phyloP scores from a whole-genome alignment of 805 yeast genomes.

The Cyberlindnera euphorbiae region DNA sequence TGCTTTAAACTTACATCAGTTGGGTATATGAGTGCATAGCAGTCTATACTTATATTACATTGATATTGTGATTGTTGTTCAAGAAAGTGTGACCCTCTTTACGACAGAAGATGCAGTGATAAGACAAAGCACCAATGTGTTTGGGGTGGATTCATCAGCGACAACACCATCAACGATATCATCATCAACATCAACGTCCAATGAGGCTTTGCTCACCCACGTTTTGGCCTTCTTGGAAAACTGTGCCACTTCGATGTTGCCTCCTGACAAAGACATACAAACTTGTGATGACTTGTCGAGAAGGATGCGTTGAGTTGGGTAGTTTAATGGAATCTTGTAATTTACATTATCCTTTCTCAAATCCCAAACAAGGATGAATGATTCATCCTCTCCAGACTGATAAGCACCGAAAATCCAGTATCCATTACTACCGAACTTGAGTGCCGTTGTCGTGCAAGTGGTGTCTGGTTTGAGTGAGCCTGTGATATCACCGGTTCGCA shows the following conservation, averaged over 20 bases:
- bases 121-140: constrained; percentile 9
- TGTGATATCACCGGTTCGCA: constrained; percentile 31
- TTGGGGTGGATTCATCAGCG: constrained; percentile 10
- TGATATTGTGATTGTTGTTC: not conserved
- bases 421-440: constrained; percentile 59
- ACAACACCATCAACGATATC: constrained; percentile 14
- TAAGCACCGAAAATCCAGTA: constrained; percentile 46
- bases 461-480: constrained; percentile 19
- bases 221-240: constrained; percentile 18
- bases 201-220: constrained; percentile 14
- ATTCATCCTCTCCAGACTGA: constrained; percentile 7
- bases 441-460: constrained; percentile 23
- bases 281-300: constrained; percentile 24
- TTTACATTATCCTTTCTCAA: constrained; percentile 35
- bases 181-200: constrained; percentile 12
- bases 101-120: constrained; percentile 7
- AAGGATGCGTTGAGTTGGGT: constrained; percentile 8
- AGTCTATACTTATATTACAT: too few relatives aligned
- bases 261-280: constrained; percentile 8
- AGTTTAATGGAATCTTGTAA: constrained; percentile 5
- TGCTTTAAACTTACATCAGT: too few relatives aligned
- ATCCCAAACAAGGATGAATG: constrained; percentile 40
- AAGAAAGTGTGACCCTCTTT: constrained; percentile 4
- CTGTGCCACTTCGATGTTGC: constrained; percentile 16
- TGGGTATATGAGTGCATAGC: too few relatives aligned